Base-by-base conservation (phyloP, 306 rosid species). In the Echinosophora koreensis region DNA sequence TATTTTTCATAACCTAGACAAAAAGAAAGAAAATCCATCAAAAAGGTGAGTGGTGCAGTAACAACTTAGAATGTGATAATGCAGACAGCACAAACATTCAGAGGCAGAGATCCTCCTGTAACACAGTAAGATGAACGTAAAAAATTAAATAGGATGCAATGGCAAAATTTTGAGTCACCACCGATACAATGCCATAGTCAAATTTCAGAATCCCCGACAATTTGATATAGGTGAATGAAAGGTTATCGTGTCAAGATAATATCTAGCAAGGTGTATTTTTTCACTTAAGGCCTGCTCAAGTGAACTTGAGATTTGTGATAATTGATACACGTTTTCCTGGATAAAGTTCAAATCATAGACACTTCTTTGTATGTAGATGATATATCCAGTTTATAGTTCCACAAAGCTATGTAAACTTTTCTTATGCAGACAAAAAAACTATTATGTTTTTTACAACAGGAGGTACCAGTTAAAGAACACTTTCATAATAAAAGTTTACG, bases 1-100 rank as follows among this genome's bases (percentile, higher is more conserved):
- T 44, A 60, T 35, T 54, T 35, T 72, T 60, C 76, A 70, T 28
- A 77, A 59, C 55, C 75, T 68, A 17, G 10, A 9, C n/a, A 27
- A 42, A 49, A 5, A 30, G 32, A 30, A 30, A 30, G 32, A 30
- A 2, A 54, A 41, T 41, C 46, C 37, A 56, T 12, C 5, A 54
- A 10, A 69, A 8, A 30, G 16, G 8, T 37, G 65, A 34, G 27
- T 28, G 42, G 54, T 14, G 2, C 15, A 41, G 35, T 30, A 18
- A 57, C 58, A 68, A 9, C 13, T 74, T 60, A 18, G 30, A 63
- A 59, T 8, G 17, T 11, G 4, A 44, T 2, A 44, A 56, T 11
- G 41, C 27, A 3, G 8, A 12, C n/a, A 16, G 64, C 66, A 55
- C 15, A 18, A 71, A 55, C 27, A 55, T 37, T 71, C 57, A 17